phyloP scores from a whole-genome alignment of 2,329 filamentous ascomycete species.

The Pseudomassariella vexata region DNA sequence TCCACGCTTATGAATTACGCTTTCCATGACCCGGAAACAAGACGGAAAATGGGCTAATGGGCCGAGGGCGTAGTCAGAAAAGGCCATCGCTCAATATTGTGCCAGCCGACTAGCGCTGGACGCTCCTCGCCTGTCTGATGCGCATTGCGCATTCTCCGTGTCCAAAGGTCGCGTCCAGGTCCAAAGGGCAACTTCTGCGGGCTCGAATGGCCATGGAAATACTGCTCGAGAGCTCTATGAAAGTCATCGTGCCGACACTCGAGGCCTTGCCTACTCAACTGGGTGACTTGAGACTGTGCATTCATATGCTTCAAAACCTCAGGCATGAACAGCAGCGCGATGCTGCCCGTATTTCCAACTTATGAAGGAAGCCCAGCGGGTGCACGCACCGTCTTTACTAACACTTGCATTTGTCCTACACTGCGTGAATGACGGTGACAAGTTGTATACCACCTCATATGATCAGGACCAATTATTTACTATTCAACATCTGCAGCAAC shows the following conservation, averaged over 20 bases:
- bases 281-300: conserved; percentile 23
- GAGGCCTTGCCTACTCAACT: conserved; percentile 21
- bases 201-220: conserved; percentile 24
- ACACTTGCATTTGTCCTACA: conserved; percentile 24
- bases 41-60: too few relatives aligned
- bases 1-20: conserved; percentile 41
- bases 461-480: too few relatives aligned
- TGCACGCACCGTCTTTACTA: conserved; percentile 23
- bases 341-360: conserved; percentile 23
- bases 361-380: conserved; percentile 21
- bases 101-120: conserved; percentile 22
- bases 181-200: conserved; percentile 23
- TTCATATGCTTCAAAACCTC: conserved; percentile 24
- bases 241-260: conserved; percentile 18
- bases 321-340: conserved; percentile 16
- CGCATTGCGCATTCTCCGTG: conserved; percentile 20
- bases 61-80: too few relatives aligned
- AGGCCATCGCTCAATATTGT: conserved; percentile 22
- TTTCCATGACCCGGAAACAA: too few relatives aligned
- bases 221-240: conserved; percentile 21
- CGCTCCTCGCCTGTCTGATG: conserved; percentile 20
- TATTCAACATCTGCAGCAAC: too few relatives aligned
- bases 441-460: conserved; percentile 17
- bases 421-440: too few relatives aligned
- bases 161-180: conserved; percentile 20